Evolutionary conservation across 805 yeast genomes (phyloP).

Genomic region (Starmera quercuum): DNA sequence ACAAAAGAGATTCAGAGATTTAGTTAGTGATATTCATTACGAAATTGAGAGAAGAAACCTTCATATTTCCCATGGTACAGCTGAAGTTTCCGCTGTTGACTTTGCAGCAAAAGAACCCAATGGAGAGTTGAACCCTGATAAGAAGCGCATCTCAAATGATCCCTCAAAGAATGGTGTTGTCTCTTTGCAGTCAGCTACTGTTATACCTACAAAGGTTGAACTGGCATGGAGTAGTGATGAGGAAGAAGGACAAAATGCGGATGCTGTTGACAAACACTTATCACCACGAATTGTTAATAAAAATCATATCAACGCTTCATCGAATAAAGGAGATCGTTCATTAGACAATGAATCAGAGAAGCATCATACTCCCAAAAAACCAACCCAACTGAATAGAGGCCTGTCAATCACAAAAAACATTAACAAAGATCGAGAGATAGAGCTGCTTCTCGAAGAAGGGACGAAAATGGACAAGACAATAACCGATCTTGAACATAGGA

Average conservation of each 20-base stretch:
- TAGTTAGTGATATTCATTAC: constrained; percentile 80
- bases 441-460: constrained; percentile 37
- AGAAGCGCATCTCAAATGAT: constrained; percentile 1
- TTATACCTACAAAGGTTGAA: constrained; percentile 79
- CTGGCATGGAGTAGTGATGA: constrained; percentile 88
- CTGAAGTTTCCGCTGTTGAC: neutral
- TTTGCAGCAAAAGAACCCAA: neutral
- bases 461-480: constrained; percentile 40
- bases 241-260: constrained; percentile 42
- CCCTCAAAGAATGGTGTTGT: constrained; percentile 15
- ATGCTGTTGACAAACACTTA: too few species aligned
- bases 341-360: neutral
- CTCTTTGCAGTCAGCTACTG: constrained; percentile 54
- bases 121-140: constrained; percentile 2
- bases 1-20: constrained; percentile 73
- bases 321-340: too few species aligned
- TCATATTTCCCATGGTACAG: constrained; percentile 21
- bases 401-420: constrained; percentile 18
- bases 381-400: constrained; percentile 6
- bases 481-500: constrained; percentile 27
- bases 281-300: too few species aligned
- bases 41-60: constrained; percentile 78
- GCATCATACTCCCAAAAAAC: neutral
- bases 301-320: too few species aligned
- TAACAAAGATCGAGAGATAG: constrained; percentile 35